Percentiles rank a stretch among this genome's conserved stretches.
phyloP scores from a whole-genome alignment of 2,329 filamentous ascomycete genomes.

The Aspergillus tanneri region DNA sequence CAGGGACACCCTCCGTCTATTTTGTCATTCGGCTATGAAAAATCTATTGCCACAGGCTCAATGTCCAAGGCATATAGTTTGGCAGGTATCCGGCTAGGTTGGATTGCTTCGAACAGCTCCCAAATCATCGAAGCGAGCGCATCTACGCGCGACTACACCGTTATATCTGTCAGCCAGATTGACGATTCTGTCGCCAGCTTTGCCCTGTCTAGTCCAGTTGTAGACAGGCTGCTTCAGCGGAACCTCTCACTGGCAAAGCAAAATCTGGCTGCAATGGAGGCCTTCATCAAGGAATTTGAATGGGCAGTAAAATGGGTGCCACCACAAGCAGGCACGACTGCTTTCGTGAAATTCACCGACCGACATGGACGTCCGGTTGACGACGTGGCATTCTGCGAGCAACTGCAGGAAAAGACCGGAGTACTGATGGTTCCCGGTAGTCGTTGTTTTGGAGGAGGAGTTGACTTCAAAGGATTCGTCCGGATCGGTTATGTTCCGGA shows the following conservation, averaged over 20 bases:
- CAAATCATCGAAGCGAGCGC: conserved; percentile 62
- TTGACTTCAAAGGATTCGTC: conserved; percentile 70
- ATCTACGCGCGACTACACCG: conserved; percentile 70
- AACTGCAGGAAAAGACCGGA: conserved; percentile 64
- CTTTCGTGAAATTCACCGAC: conserved; percentile 65
- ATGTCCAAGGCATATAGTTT: conserved; percentile 79
- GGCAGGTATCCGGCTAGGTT: conserved; percentile 73
- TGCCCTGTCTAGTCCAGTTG: conserved; percentile 61
- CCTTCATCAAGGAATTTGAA: conserved; percentile 61
- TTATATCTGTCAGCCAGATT: conserved; percentile 72
- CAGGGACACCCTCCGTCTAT: conserved; percentile 60
- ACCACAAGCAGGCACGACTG: conserved; percentile 73
- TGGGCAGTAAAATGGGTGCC: conserved; percentile 64
- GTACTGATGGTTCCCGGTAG: conserved; percentile 72
- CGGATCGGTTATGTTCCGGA: conserved; percentile 72
- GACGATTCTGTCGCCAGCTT: conserved; percentile 72
- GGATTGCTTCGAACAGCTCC: conserved; percentile 65
- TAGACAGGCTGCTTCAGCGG: conserved; percentile 57
- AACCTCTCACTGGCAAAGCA: conserved; percentile 63
- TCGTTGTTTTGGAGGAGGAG: conserved; percentile 64
- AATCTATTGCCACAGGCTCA: conserved; percentile 69
- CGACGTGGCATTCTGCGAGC: conserved; percentile 66
- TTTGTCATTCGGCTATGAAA: conserved; percentile 67
- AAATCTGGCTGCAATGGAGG: conserved; percentile 62
- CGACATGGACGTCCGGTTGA: conserved; percentile 61